Evolutionary conservation across 208 protist species (phyloP), one percentile per base, ranked within the genome.

Genomic region (Lotmaria passim): DNA sequence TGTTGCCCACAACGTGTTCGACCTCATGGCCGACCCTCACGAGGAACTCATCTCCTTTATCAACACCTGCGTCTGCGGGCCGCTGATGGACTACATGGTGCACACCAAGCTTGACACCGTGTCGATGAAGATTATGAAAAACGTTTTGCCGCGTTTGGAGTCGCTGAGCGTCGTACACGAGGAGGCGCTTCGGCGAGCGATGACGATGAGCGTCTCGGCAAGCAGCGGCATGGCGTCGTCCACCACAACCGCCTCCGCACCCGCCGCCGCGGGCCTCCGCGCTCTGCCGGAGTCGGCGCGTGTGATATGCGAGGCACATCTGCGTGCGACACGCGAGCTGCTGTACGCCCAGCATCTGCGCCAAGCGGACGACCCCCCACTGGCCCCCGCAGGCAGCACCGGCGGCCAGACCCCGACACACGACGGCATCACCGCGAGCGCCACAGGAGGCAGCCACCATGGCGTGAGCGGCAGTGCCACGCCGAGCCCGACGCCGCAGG

Each of bases 1-100:
- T 26, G 21, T 47, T n/a, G 14, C 44, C 50, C 21, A 15, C 31
- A 43, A 6, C 1, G 23, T 83, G 14, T 66, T 79, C 8, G 83
- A 89, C 41, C 43, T 85, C 3, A 89, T 83, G 79, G 33, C 39
- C 2, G 67, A 69, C 62, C 63, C 55, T 10, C 51, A 67, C 33
- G 83, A 89, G 70, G 59, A 62, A 38, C 59, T 81, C 26, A 69
- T 69, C 34, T 68, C 77, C 3, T 82, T 81, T 17, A 78, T 87
- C 39, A 92, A 85, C 65, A 71, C 80, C 33, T 69, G 77, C 30
- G 73, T 94, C 24, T 80, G 75, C 28, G 72, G 75, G 28, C 77
- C 87, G 14, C 63, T 94, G 43, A 31, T 92, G 57, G 82, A 81
- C 12, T 87, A 86, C 56, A 72, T 90, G 36, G 34, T 78, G 48